Evolutionary conservation across 176 grass and related monocot species (phyloP), one percentile per base, ranked within the genome.

Genomic region (Microstegium vimineum): DNA sequence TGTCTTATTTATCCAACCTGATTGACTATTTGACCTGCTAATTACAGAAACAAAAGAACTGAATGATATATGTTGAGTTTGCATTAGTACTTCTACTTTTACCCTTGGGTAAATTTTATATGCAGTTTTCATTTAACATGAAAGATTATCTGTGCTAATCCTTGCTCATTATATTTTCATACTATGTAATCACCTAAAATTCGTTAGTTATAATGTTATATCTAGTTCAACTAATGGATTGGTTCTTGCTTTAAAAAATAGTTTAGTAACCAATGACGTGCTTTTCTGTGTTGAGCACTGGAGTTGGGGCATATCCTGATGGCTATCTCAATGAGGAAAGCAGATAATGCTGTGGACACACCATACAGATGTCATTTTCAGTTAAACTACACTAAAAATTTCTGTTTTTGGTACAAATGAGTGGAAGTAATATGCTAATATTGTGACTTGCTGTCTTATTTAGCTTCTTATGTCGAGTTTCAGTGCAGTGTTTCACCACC

Each of bases 31-130:
- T 78, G 57, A 57, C n/a, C 13, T 77, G 16, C 31, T 71, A 72
- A 62, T 82, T 77, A 70, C 41, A 4, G n/a, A 14, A 20, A 83
- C 12, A 72, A 40, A 51, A 78, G 41, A 78, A 25, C 12, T 81
- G 37, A 37, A 17, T 33, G 25, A 26, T 52, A 33, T 31, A 1
- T 70, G 73, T 54, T 72, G n/a, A 4, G 42, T 65, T 64, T 28
- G 10, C n/a, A 61, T 22, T 3, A 23, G 13, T 59, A 23, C 17
- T 38, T 42, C 22, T 28, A 25, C 18, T 35, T 49, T 49, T 51
- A 76, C 25, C 73, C 1, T 77, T 37, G 4, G 32, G 46, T 67
- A n/a, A 23, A 47, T 8, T 79, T 11, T 61, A 30, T 61, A 38
- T 74, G 36, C 9, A 51, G 54, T 62, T 33, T 66, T 23, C 38